phyloP scores from a whole-genome alignment of 1,284 basidiomycete species.

The Boletus smithii region DNA sequence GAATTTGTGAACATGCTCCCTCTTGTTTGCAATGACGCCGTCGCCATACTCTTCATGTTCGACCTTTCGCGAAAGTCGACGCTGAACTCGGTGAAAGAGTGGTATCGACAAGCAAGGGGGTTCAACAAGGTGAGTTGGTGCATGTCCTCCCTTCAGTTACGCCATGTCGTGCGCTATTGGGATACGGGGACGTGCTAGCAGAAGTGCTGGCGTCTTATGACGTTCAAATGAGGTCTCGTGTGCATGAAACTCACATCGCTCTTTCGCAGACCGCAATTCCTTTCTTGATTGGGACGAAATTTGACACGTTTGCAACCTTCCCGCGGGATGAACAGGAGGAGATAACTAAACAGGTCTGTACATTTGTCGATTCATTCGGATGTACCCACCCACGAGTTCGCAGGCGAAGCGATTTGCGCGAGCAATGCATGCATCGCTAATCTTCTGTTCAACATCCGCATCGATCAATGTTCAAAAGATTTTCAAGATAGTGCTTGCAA shows the following conservation, averaged over 20 bases:
- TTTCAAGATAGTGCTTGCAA: slow-evolving; percentile 93
- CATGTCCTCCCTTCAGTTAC: slow-evolving; percentile 2
- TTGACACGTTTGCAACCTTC: slow-evolving; percentile 94
- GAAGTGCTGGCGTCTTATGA: slow-evolving; percentile 3
- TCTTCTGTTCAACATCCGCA: slow-evolving; percentile 97
- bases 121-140: slow-evolving; percentile 84
- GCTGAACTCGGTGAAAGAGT: slow-evolving; percentile 96
- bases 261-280: slow-evolving; percentile 82
- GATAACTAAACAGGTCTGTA: slow-evolving; percentile 87
- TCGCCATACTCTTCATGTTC: slow-evolving; percentile 99
- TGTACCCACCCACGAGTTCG: slow-evolving; percentile 13
- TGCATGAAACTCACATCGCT: slow-evolving; percentile 16
- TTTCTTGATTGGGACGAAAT: slow-evolving; percentile 96
- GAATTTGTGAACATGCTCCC: slow-evolving; percentile 99
- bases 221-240: slow-evolving; percentile 3
- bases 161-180: neutral
- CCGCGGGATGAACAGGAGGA: slow-evolving; percentile 97
- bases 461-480: slow-evolving; percentile 99
- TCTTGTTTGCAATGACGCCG: slow-evolving; percentile 96
- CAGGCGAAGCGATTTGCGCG: slow-evolving; percentile 94
- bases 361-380: slow-evolving; percentile 8
- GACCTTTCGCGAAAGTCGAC: slow-evolving; percentile 96
- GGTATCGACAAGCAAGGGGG: slow-evolving; percentile 97
- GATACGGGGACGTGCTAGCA: slow-evolving; percentile 1
- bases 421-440: slow-evolving; percentile 97